Percentiles rank a stretch among this genome's conserved stretches.
phyloP scores from a whole-genome alignment of 805 yeast genomes.

The Teunomyces funiuensis region DNA sequence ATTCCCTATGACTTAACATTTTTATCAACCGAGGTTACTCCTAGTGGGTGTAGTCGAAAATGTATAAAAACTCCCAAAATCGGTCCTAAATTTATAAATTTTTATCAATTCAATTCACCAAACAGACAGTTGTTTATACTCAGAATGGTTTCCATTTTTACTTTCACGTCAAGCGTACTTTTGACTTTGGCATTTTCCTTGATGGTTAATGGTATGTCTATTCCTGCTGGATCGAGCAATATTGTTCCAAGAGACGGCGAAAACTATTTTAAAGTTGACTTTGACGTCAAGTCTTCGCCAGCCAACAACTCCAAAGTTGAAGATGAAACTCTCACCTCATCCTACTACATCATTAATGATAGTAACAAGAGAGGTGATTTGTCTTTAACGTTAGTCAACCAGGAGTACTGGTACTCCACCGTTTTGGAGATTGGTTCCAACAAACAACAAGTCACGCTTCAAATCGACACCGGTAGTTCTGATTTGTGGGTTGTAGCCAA shows the following conservation, averaged over 20 bases:
- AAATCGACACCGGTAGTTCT: conserved; percentile 15
- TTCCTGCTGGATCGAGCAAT: background rate
- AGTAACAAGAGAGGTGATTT: conserved; percentile 1
- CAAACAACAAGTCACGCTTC: conserved; percentile 10
- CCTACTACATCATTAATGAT: background rate
- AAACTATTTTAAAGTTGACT: background rate
- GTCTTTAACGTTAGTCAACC: conserved; percentile 6
- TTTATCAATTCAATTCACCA: no score
- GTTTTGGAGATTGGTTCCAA: conserved; percentile 12
- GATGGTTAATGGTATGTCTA: background rate
- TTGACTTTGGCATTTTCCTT: background rate
- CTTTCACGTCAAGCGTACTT: background rate
- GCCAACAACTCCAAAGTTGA: background rate
- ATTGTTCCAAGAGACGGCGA: conserved; percentile 1
- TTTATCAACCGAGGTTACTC: no score
- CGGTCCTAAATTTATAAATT: no score
- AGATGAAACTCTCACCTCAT: background rate
- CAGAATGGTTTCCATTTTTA: background rate
- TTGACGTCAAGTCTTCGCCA: background rate
- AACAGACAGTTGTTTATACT: no score
- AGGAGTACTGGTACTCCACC: conserved; percentile 7
- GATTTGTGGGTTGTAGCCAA: conserved; percentile 11
- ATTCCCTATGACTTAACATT: no score
- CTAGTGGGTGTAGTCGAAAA: no score
- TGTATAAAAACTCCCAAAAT: no score